phyloP scores from a whole-genome alignment of 2,329 filamentous ascomycete genomes.

The Exophiala lecanii-corni region DNA sequence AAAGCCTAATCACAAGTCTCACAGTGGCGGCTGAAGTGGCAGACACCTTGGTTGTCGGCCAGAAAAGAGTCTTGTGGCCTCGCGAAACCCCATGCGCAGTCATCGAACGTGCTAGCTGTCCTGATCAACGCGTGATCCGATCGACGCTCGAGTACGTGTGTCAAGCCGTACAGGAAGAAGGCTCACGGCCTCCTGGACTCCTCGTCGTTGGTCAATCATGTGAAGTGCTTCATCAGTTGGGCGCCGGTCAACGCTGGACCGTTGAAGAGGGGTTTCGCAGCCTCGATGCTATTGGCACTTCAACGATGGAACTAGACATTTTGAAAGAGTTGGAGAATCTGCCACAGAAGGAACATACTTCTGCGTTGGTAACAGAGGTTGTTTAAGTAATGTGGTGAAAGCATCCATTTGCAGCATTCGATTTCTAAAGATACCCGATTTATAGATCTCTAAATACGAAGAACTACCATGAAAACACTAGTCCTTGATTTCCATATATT shows the following conservation, averaged over 20 bases:
- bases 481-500: too few species aligned
- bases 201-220: constrained; percentile 82
- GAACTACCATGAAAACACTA: too few species aligned
- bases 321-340: constrained; percentile 16
- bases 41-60: constrained; percentile 10
- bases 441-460: too few species aligned
- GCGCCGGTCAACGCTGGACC: constrained; percentile 63
- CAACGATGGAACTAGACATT: constrained; percentile 11
- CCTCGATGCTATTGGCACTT: constrained; percentile 47
- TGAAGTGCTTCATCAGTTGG: constrained; percentile 62
- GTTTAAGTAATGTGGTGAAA: too few species aligned
- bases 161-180: constrained; percentile 80
- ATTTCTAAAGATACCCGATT: too few species aligned
- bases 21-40: constrained; percentile 34
- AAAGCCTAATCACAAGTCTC: constrained; percentile 67
- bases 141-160: constrained; percentile 77
- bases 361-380: too few species aligned
- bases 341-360: neutral
- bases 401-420: too few species aligned
- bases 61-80: constrained; percentile 55
- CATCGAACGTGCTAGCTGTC: constrained; percentile 86
- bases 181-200: constrained; percentile 81
- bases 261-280: constrained; percentile 84
- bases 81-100: constrained; percentile 80
- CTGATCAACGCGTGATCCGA: constrained; percentile 87